Percentiles rank a stretch among this genome's conserved stretches.
phyloP scores from a whole-genome alignment of 805 yeast species.

The Candida boleticola region DNA sequence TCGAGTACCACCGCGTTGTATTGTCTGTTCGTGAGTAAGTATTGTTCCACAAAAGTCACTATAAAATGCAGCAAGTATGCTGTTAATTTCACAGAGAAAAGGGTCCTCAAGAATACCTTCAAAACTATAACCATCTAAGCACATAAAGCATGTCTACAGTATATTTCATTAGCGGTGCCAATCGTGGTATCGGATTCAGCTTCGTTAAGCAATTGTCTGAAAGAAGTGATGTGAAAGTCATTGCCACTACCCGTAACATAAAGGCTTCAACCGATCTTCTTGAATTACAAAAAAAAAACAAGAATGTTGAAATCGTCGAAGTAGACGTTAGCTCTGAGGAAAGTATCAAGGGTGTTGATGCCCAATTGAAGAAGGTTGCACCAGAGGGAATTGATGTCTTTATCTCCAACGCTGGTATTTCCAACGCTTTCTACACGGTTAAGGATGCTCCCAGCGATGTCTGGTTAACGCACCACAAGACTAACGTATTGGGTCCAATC shows the following conservation, averaged over 20 bases:
- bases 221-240: constrained; percentile 27
- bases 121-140: too few species aligned
- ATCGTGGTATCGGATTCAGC: constrained; percentile 41
- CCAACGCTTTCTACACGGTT: constrained; percentile 13
- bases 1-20: too few species aligned
- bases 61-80: too few species aligned
- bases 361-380: constrained; percentile 9
- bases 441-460: constrained; percentile 16
- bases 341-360: constrained; percentile 13
- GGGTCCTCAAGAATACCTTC: too few species aligned
- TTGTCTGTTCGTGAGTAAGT: too few species aligned
- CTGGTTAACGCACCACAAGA: constrained; percentile 12
- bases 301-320: constrained; percentile 13
- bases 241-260: constrained; percentile 38
- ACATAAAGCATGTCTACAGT: background rate
- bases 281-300: too few species aligned
- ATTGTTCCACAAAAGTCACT: too few species aligned
- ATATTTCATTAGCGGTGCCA: constrained; percentile 34
- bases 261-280: constrained; percentile 21
- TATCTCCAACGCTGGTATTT: constrained; percentile 28
- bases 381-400: constrained; percentile 25
- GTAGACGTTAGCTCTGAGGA: constrained; percentile 18
- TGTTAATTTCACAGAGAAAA: too few species aligned
- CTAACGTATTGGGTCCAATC: constrained; percentile 32
- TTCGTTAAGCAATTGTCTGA: constrained; percentile 24